A percentile compares a stretch with the other conserved stretches of the same genome.
Evolutionary conservation across 2,329 filamentous ascomycete species (phyloP).

Genomic region (Rachicladosporium sp.): DNA sequence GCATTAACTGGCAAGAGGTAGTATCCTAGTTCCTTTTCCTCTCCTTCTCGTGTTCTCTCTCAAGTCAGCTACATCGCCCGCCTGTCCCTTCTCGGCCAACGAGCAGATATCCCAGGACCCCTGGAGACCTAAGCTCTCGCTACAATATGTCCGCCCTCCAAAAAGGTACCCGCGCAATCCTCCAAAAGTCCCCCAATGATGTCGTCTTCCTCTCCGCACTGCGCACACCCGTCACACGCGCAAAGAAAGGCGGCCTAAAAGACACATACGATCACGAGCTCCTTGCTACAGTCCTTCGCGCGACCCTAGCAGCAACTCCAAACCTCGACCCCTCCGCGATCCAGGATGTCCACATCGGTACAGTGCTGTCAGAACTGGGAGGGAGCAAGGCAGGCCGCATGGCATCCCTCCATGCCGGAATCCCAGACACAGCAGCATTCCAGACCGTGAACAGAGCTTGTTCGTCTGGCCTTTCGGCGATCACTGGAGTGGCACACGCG

Average conservation of each 20-base stretch:
- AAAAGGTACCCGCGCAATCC: constrained; percentile 57
- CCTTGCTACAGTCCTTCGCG: constrained; percentile 53
- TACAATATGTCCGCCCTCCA: constrained; percentile 34
- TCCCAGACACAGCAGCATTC: constrained; percentile 58
- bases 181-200: constrained; percentile 68
- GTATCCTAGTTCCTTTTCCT: too few relatives aligned
- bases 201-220: constrained; percentile 79
- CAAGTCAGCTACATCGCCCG: too few relatives aligned
- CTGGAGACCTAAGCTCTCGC: too few relatives aligned
- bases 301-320: constrained; percentile 60
- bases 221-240: constrained; percentile 73
- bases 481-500: constrained; percentile 60
- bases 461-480: constrained; percentile 62
- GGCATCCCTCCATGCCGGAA: constrained; percentile 76
- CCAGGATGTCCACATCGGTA: constrained; percentile 75
- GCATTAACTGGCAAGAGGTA: too few relatives aligned
- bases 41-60: too few relatives aligned
- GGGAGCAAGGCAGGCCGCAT: constrained; percentile 84
- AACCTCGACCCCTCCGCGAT: constrained; percentile 57
- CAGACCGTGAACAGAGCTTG: constrained; percentile 87
- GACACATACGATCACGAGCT: constrained; percentile 87
- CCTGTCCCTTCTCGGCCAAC: too few relatives aligned
- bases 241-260: constrained; percentile 71
- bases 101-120: too few relatives aligned
- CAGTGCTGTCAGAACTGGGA: constrained; percentile 81